Conservation (phyloP, 2,329 filamentous ascomycete species). For the Lecanicillium sp. region DNA sequence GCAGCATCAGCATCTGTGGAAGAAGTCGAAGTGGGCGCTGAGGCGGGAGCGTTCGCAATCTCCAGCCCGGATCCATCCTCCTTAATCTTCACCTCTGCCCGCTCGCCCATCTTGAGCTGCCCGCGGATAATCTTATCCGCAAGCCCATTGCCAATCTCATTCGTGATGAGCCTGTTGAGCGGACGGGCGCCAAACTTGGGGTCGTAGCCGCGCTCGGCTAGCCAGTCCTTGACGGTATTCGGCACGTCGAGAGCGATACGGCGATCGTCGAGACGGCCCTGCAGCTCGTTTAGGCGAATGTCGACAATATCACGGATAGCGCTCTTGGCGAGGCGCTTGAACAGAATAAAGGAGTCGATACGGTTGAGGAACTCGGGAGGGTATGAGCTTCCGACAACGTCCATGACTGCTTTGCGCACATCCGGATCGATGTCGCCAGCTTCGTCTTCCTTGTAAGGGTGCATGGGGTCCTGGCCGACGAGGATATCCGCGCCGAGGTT, state of each 20-base stretch:
- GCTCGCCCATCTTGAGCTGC: constrained; percentile 66
- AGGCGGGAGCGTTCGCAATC: constrained; percentile 23
- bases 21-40: constrained; percentile 1
- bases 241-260: constrained; percentile 70
- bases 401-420: constrained; percentile 76
- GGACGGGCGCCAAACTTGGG: constrained; percentile 86
- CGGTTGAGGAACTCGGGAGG: constrained; percentile 94
- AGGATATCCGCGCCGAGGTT: constrained; percentile 92
- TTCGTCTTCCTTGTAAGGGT: constrained; percentile 53
- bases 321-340: constrained; percentile 71
- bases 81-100: constrained; percentile 60
- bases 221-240: constrained; percentile 70
- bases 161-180: constrained; percentile 82
- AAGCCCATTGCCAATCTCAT: constrained; percentile 78
- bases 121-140: constrained; percentile 91
- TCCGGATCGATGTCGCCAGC: constrained; percentile 64
- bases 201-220: constrained; percentile 84
- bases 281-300: constrained; percentile 79
- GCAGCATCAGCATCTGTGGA: not conserved
- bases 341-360: constrained; percentile 94
- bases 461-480: constrained; percentile 60
- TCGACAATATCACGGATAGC: constrained; percentile 90
- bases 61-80: constrained; percentile 51
- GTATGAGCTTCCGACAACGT: constrained; percentile 67
- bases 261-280: constrained; percentile 73